Evolutionary conservation across 2,329 filamentous ascomycete species (phyloP).

Genomic region (Venturia pyrina): DNA sequence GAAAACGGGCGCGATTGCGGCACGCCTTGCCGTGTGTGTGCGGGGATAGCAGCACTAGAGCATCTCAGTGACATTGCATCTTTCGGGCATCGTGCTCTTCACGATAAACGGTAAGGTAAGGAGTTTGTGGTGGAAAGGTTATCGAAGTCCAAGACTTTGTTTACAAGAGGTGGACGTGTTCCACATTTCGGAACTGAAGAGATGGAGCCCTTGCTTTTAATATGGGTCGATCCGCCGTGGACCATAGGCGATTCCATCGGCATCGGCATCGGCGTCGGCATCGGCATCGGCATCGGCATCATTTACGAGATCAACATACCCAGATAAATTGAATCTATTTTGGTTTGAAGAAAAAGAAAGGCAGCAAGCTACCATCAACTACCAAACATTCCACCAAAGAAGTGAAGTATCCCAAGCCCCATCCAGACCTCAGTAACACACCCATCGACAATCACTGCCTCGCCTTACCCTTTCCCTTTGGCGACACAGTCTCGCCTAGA

Average conservation of each 20-base stretch:
- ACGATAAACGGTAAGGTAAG: no score
- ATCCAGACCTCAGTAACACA: not conserved
- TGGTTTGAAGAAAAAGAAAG: not conserved
- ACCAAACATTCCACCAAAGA: not conserved
- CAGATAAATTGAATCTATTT: not conserved
- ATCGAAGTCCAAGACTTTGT: not conserved
- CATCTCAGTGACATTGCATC: no score
- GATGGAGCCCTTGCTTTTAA: not conserved
- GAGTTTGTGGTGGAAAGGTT: no score
- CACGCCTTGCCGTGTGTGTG: no score
- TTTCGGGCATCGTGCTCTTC: no score
- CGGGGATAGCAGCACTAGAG: no score
- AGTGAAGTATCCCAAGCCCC: not conserved
- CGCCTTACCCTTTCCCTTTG: slow-evolving; percentile 9
- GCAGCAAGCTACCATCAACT: not conserved
- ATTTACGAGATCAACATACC: not conserved
- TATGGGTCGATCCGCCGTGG: not conserved
- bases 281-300: no score
- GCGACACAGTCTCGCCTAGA: not conserved
- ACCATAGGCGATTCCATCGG: no score
- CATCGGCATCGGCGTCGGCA: no score
- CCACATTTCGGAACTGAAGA: no score
- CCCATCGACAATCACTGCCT: not conserved
- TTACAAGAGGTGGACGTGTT: not conserved
- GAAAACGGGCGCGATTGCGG: no score